Conservation (phyloP, 768 basidiomycete genomes). For the Lactarius indigo region DNA sequence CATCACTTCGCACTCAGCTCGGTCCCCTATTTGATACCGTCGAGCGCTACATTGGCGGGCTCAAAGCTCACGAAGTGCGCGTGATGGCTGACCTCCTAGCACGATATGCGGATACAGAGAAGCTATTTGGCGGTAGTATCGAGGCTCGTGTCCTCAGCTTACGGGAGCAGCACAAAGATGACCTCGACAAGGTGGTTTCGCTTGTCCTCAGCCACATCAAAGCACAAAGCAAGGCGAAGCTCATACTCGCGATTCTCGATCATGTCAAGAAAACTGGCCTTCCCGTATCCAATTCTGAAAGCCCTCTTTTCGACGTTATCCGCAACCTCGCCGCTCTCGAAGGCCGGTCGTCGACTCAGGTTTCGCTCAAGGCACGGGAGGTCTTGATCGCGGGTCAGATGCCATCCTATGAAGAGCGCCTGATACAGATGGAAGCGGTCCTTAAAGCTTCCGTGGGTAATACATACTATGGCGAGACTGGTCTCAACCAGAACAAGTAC, state of each 20-base stretch:
- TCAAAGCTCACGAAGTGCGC: constrained; percentile 82
- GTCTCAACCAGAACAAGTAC: constrained; percentile 53
- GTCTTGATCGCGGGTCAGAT: constrained; percentile 94
- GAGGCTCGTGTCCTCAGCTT: constrained; percentile 88
- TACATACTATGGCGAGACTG: constrained; percentile 87
- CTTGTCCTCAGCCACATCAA: constrained; percentile 95
- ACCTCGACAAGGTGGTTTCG: constrained; percentile 81
- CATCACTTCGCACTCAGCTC: constrained; percentile 75
- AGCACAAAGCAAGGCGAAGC: constrained; percentile 86
- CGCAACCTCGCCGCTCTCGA: constrained; percentile 83
- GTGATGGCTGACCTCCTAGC: constrained; percentile 74
- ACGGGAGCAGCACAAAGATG: constrained; percentile 88
- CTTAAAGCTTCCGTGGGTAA: constrained; percentile 84
- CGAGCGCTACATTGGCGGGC: constrained; percentile 74
- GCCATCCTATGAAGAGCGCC: constrained; percentile 95
- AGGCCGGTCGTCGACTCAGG: constrained; percentile 87
- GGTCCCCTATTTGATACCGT: constrained; percentile 67
- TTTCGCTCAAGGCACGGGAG: constrained; percentile 93
- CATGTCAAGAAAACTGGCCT: constrained; percentile 80
- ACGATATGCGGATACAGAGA: constrained; percentile 83
- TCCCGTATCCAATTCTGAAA: constrained; percentile 72
- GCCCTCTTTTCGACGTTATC: constrained; percentile 69
- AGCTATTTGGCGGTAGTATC: constrained; percentile 89
- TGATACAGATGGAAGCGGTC: constrained; percentile 90
- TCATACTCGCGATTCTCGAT: constrained; percentile 83